phyloP scores from a whole-genome alignment of 805 yeast species.

The Tetrapisispora phaffii region DNA sequence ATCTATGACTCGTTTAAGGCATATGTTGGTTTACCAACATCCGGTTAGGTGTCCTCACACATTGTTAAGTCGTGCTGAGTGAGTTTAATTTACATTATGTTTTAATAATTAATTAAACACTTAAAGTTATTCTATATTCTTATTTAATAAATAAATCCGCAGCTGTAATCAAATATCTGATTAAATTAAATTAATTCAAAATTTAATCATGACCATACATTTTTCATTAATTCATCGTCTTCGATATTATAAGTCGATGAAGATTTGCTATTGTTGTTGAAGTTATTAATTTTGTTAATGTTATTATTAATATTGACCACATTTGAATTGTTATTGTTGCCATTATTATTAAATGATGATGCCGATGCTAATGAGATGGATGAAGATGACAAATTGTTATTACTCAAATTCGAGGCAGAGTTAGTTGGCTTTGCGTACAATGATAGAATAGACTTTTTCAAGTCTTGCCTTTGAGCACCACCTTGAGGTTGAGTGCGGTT shows the following conservation, averaged over 20 bases:
- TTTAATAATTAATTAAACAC: not conserved
- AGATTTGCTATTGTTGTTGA: slow-evolving; percentile 4
- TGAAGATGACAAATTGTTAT: slow-evolving; percentile 6
- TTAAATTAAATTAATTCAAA: not conserved
- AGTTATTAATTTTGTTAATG: slow-evolving; percentile 1
- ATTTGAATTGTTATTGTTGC: not conserved
- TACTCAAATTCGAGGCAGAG: slow-evolving; percentile 12
- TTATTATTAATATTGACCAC: slow-evolving; percentile 3
- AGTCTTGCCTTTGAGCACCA: slow-evolving; percentile 52
- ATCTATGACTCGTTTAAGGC: slow-evolving; percentile 94
- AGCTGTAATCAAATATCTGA: not conserved
- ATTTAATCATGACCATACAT: slow-evolving; percentile 44
- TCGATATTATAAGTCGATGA: slow-evolving; percentile 32
- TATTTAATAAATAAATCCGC: not conserved
- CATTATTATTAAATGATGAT: not conserved
- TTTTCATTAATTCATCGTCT: slow-evolving; percentile 54
- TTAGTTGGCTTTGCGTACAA: slow-evolving; percentile 58
- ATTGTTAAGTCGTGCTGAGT: not conserved
- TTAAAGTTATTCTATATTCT: slow-evolving; percentile 5
- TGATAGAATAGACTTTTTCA: slow-evolving; percentile 85
- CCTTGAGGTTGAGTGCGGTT: not conserved
- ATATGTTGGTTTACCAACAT: slow-evolving; percentile 88
- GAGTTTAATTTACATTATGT: not conserved
- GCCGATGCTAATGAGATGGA: slow-evolving; percentile 4
- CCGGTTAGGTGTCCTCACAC: slow-evolving; percentile 43